phyloP scores from a whole-genome alignment of 1,139 yeast species.

The Pichia cactophila region DNA sequence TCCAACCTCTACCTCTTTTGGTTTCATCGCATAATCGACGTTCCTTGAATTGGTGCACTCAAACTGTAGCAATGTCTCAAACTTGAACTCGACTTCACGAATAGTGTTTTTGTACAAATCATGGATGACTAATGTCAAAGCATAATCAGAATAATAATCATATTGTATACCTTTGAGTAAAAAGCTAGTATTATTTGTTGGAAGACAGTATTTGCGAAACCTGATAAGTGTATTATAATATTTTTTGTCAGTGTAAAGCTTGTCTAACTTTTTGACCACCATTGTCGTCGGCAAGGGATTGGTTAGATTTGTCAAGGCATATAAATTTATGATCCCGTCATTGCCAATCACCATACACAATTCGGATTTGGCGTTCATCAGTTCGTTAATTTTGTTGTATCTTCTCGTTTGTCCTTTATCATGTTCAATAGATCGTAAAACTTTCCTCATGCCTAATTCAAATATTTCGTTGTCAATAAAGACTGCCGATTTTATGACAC shows the following conservation, averaged over 20 bases:
- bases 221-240: slow-evolving; percentile 11
- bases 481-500: slow-evolving; percentile 33
- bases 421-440: slow-evolving; percentile 21
- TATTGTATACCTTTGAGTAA: slow-evolving; percentile 13
- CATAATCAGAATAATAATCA: slow-evolving; percentile 10
- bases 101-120: slow-evolving; percentile 42
- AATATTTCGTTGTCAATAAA: slow-evolving; percentile 53
- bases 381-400: slow-evolving; percentile 20
- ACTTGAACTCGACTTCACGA: slow-evolving; percentile 36
- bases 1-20: slow-evolving; percentile 18
- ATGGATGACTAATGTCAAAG: slow-evolving; percentile 40
- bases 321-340: slow-evolving; percentile 38
- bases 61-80: slow-evolving; percentile 31
- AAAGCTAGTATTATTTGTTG: slow-evolving; percentile 14
- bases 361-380: slow-evolving; percentile 38
- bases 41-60: slow-evolving; percentile 8
- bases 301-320: slow-evolving; percentile 46
- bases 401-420: slow-evolving; percentile 13
- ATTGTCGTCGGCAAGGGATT: slow-evolving; percentile 35
- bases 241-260: slow-evolving; percentile 8
- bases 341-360: slow-evolving; percentile 46
- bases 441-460: slow-evolving; percentile 32
- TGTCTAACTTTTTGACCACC: slow-evolving; percentile 9
- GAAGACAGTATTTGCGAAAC: slow-evolving; percentile 25
- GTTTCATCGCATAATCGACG: neutral